Evolutionary conservation across 495 filamentous ascomycete genomes (phyloP).

Genomic region (Hypoxylon intermedium): DNA sequence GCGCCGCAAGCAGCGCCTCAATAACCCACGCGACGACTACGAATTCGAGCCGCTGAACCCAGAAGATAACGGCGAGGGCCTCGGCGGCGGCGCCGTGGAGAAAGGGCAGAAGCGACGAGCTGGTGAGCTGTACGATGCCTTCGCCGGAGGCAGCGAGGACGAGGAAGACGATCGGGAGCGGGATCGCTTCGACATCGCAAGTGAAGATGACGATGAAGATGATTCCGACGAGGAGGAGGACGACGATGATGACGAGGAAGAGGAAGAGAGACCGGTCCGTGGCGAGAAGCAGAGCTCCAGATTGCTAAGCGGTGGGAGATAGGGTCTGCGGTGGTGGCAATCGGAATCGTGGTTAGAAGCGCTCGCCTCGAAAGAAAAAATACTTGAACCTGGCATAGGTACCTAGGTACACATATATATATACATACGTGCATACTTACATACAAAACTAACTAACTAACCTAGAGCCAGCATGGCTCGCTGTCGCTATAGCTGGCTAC

Average conservation of each 20-base stretch:
- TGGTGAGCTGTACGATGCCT: constrained; percentile 91
- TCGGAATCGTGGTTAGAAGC: constrained; percentile 1
- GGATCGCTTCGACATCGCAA: constrained; percentile 43
- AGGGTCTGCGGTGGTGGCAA: constrained; percentile 9
- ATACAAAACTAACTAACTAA: constrained; percentile 1
- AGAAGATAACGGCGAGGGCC: constrained; percentile 70
- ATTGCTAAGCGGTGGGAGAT: constrained; percentile 24
- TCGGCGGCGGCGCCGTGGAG: constrained; percentile 37
- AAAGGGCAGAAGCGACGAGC: constrained; percentile 63
- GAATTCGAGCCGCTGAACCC: constrained; percentile 93
- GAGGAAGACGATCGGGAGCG: constrained; percentile 64
- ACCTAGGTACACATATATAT: too few species aligned
- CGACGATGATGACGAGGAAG: constrained; percentile 11
- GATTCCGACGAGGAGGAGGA: constrained; percentile 2
- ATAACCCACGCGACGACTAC: constrained; percentile 82
- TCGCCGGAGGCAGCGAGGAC: constrained; percentile 77
- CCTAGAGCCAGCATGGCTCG: constrained; percentile 5
- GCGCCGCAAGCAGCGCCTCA: constrained; percentile 75
- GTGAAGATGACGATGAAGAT: constrained; percentile 31
- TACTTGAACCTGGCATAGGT: too few species aligned
- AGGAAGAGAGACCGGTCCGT: background rate
- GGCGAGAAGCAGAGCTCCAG: constrained; percentile 27
- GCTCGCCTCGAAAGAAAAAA: background rate
- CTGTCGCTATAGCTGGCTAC: background rate
- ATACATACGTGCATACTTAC: background rate